Conservation (phyloP, 1,139 yeast genomes). For the Scheffersomyces lignicola region DNA sequence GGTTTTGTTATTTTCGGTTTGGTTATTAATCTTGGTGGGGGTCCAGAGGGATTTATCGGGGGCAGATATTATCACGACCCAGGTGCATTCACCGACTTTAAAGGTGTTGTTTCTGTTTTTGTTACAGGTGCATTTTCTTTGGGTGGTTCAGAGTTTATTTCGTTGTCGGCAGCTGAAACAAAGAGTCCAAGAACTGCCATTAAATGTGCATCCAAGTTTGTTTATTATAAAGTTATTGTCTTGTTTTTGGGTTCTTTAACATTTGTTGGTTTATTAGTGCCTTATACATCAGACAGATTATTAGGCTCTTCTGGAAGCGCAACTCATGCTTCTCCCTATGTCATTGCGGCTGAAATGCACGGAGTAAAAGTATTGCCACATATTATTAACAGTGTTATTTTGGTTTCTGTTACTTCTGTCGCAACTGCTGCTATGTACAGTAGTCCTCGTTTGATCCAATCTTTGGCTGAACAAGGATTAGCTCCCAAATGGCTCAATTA, state of each 20-base stretch:
- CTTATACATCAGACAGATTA: conserved; percentile 22
- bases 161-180: conserved; percentile 35
- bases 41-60: conserved; percentile 33
- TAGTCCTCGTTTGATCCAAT: conserved; percentile 33
- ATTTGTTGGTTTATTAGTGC: conserved; percentile 33
- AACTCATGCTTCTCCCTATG: conserved; percentile 40
- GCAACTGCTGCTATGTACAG: conserved; percentile 39
- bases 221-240: conserved; percentile 34
- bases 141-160: conserved; percentile 31
- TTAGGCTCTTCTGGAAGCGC: conserved; percentile 21
- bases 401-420: conserved; percentile 33
- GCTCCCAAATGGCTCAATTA: conserved; percentile 32
- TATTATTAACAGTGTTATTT: conserved; percentile 32
- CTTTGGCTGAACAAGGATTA: conserved; percentile 34
- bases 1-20: conserved; percentile 33
- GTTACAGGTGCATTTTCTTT: conserved; percentile 28
- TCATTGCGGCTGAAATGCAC: conserved; percentile 36
- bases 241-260: conserved; percentile 31
- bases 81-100: conserved; percentile 24
- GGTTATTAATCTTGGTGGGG: conserved; percentile 33
- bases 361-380: conserved; percentile 32
- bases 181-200: conserved; percentile 31
- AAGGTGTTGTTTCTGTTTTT: conserved; percentile 24
- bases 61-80: conserved; percentile 34
- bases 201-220: conserved; percentile 35